Percentiles rank a stretch among this genome's conserved stretches.
These are phyloP conservation scores for Hygrophoropsis aurantiaca DNA, from an alignment of 768 basidiomycete species.

Conservation along the genomic window DNA sequence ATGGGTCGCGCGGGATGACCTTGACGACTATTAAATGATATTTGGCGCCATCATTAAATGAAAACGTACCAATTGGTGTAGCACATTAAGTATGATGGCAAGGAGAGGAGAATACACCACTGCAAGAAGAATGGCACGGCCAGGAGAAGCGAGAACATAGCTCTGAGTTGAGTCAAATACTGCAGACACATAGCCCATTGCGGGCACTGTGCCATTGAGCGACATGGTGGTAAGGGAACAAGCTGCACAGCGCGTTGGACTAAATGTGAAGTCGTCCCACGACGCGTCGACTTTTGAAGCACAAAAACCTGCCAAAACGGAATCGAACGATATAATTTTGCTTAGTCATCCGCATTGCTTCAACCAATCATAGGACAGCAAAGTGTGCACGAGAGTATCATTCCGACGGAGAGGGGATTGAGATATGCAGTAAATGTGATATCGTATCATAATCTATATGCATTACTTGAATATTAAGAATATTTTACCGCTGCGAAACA, in stretches of 20 bases:
- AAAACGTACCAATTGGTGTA: constrained; percentile 71
- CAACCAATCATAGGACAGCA: constrained; percentile 6
- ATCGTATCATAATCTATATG: no score
- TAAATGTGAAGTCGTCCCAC: constrained; percentile 1
- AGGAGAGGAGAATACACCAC: constrained; percentile 70
- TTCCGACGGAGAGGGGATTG: constrained; percentile 6
- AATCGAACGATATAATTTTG: constrained; percentile 7
- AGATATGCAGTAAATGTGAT: no score
- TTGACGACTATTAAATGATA: constrained; percentile 27
- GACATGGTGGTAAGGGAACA: constrained; percentile 20
- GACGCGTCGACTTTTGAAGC: constrained; percentile 10
- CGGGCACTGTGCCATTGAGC: constrained; percentile 18
- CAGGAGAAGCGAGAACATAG: constrained; percentile 23
- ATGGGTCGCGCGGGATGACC: constrained; percentile 67
- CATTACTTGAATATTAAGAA: not conserved
- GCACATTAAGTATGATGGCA: constrained; percentile 68
- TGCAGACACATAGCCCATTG: constrained; percentile 23
- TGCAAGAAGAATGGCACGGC: constrained; percentile 33
- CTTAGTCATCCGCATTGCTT: constrained; percentile 22
- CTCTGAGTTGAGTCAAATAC: constrained; percentile 13
- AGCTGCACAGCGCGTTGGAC: not conserved
- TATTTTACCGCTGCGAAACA: constrained; percentile 5
- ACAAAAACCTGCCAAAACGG: not conserved
- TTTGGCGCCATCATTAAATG: not conserved
- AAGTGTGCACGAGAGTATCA: not conserved